Base-by-base conservation (phyloP, 2,329 filamentous ascomycete genomes). In the Colletotrichum chrysophilum region DNA sequence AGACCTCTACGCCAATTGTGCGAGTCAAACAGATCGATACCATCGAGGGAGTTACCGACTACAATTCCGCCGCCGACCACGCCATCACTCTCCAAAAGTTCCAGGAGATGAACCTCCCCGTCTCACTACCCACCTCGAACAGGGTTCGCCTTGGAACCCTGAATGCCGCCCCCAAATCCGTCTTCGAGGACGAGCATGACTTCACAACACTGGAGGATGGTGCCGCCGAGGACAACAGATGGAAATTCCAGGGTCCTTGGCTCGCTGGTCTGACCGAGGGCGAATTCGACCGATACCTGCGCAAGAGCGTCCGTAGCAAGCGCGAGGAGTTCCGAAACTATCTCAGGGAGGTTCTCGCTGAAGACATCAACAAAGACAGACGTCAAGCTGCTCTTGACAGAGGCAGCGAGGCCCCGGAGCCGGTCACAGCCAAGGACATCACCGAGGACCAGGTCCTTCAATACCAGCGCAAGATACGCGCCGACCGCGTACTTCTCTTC, bases 21-120 rank as follows among this genome's bases (percentile, higher is more conserved):
- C 92, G 95, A 78, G 86, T 98, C 79, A 93, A 92, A 80, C 90
- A 94, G 76, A 90, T 98, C 78, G 96, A 98, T 87, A 94, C 95
- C 3, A 91, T 93, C 79, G 96, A 98, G 85, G 94, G 96, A 83
- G 90, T 98, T 79, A 98, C 96, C 81, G 96, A 98, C 81, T 98
- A 96, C 85, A 89, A 92, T 77, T 96, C 94, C 48, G 94, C 96
- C 1, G 91, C 93, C 72, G 95, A 98, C 83, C 95, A 98, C 85
- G 91, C 93, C 67, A 87, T 95, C 79, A 96, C 95, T 9, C 87
- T 97, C 71, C 89, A 92, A 82, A 98, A 98, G 87, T 98, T 94
- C 87, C 94, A 95, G 82, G 95, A 98, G 83, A 88, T 98, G 83
- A 90, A 91, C 74, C 86, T 98, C 70, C 92, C 95, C 7, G 86